A percentile compares a stretch with the other conserved stretches of the same genome.
phyloP scores from a whole-genome alignment of 371 early-diverging fungal species.

The Zancudomyces culisetae region DNA sequence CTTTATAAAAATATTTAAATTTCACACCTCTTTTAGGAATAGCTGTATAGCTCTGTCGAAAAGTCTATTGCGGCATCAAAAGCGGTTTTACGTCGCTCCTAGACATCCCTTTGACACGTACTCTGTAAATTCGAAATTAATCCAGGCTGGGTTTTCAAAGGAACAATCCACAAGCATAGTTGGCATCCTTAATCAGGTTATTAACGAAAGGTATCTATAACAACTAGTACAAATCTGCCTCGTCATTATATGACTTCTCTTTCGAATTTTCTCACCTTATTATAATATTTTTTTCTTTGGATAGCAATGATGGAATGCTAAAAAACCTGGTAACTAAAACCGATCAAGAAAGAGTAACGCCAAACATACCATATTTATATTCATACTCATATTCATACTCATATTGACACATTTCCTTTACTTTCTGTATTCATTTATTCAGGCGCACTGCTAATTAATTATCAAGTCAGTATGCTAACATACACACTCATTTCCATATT shows the following conservation, averaged over 20 bases:
- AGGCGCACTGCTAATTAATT: constrained; percentile 1
- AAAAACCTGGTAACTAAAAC: constrained; percentile 39
- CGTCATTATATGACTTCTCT: neutral
- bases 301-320: constrained; percentile 3
- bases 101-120: constrained; percentile 54
- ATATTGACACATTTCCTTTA: neutral
- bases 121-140: constrained; percentile 51
- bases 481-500: constrained; percentile 3
- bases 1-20: too few species aligned
- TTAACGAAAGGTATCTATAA: constrained; percentile 42
- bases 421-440: constrained; percentile 1
- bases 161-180: constrained; percentile 69
- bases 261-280: neutral
- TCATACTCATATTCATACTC: neutral
- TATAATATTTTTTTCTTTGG: neutral
- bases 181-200: constrained; percentile 44
- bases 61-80: too few species aligned
- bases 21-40: too few species aligned
- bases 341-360: constrained; percentile 57
- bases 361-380: neutral
- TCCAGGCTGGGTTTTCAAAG: constrained; percentile 46
- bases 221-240: neutral
- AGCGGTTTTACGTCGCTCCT: neutral
- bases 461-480: constrained; percentile 9
- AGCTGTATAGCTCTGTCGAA: too few species aligned